Percentiles rank a stretch among this genome's conserved stretches.
phyloP scores from a whole-genome alignment of 345 rosid species.

The Citrus mangshanensis region DNA sequence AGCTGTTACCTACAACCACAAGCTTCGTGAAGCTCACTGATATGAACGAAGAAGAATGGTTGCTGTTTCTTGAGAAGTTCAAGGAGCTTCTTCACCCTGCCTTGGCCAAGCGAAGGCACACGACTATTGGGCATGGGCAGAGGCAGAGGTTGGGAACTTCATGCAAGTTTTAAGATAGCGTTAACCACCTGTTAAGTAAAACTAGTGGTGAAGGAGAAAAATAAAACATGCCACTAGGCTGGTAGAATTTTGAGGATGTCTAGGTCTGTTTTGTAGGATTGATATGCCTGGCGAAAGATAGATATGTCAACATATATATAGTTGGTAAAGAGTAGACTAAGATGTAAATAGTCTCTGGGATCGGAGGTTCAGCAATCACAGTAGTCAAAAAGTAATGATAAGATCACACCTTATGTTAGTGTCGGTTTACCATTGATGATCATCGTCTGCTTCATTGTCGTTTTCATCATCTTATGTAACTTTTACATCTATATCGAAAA shows the following conservation, averaged over 20 bases:
- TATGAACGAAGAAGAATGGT: conserved; percentile 50
- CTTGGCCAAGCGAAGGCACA: conserved; percentile 33
- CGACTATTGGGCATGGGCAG: conserved; percentile 40
- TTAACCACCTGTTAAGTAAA: neutral
- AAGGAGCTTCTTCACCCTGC: conserved; percentile 52
- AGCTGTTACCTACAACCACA: conserved; percentile 35
- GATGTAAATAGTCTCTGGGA: neutral
- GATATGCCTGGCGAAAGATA: neutral
- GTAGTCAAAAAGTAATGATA: neutral
- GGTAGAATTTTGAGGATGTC: neutral
- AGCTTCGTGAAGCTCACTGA: conserved; percentile 53
- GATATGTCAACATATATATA: neutral
- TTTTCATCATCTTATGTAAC: too few species aligned
- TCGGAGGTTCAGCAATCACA: neutral
- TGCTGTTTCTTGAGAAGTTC: conserved; percentile 44
- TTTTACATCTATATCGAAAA: too few species aligned
- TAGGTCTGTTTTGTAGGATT: neutral
- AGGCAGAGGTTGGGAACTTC: conserved; percentile 64
- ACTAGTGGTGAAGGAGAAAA: neutral
- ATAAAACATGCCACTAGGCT: neutral
- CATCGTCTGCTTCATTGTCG: neutral
- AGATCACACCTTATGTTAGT: neutral
- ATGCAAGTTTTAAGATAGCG: conserved; percentile 53
- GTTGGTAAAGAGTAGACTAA: neutral
- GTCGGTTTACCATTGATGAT: neutral